Evolutionary conservation across 805 yeast species (phyloP).

Genomic region (Pichia nanzhaoensis): DNA sequence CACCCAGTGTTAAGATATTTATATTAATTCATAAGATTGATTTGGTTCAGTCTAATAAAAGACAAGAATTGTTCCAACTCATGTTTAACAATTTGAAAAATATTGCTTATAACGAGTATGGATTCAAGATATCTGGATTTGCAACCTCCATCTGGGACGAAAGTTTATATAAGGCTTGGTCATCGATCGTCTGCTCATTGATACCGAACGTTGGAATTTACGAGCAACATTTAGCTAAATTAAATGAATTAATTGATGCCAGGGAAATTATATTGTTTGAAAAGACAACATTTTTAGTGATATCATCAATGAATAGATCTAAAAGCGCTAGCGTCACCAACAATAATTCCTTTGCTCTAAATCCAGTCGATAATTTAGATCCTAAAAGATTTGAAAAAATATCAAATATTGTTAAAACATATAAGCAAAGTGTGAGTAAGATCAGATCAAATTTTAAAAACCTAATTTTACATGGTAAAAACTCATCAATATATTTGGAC

Average conservation of each 20-base stretch:
- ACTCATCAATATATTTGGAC: constrained; percentile 31
- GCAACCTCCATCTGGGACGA: constrained; percentile 98
- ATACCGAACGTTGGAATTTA: constrained; percentile 85
- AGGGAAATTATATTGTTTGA: constrained; percentile 90
- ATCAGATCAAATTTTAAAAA: constrained; percentile 79
- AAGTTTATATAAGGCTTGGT: constrained; percentile 93
- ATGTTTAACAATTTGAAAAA: constrained; percentile 79
- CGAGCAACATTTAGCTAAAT: constrained; percentile 65
- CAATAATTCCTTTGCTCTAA: no score
- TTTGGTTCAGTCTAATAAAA: constrained; percentile 76
- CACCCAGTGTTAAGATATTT: constrained; percentile 89
- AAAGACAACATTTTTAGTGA: constrained; percentile 82
- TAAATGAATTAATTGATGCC: constrained; percentile 71
- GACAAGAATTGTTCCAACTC: constrained; percentile 74
- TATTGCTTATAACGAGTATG: constrained; percentile 54
- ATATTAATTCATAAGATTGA: constrained; percentile 95
- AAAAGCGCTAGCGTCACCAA: no score
- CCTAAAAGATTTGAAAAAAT: constrained; percentile 93
- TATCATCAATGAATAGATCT: constrained; percentile 46
- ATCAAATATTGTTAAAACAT: constrained; percentile 87
- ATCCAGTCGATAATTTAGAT: constrained; percentile 40
- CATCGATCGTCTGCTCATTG: constrained; percentile 87
- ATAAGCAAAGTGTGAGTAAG: constrained; percentile 86
- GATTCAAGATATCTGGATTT: constrained; percentile 70
- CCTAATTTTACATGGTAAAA: constrained; percentile 55